Evolutionary conservation across 257 asterid genomes (phyloP), one percentile per base, ranked within the genome.

Genomic region (Scutellaria galericulata): DNA sequence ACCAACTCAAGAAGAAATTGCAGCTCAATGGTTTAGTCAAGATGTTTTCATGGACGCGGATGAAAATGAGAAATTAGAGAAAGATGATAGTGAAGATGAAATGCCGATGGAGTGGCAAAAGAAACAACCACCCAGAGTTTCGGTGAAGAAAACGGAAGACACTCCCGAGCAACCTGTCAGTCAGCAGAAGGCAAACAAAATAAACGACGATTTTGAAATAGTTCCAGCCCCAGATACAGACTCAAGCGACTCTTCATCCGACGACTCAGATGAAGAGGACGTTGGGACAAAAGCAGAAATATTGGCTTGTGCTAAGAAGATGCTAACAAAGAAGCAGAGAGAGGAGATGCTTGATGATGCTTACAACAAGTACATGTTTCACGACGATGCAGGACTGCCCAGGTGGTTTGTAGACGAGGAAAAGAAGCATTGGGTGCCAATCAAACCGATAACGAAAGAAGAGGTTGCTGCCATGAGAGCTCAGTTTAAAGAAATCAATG

Each of bases 391-490:
- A 22, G 98, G 96, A 3, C 63, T 95, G 65, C 99, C 99, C 3
- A 86, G 82, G 72, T 95, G 98, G 99, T 95, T 95, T 68, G 10
- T 62, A 56, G 98, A 95, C 9, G 99, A 92, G 64, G 98, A 90
- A 64, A 82, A 76, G 83, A 83, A 31, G 76, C 97, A 95, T 72
- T 53, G 64, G 47, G 90, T 81, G 71, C 98, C 96, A 12, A 82
- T 84, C 1, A 90, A 90, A 78, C 99, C 98, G 0, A 79, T 92
- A 64, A 92, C 98, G 0, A 92, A 86, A 68, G 99, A 92, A 78
- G 98, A 95, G 77, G 44, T 89, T 27, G 84, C 80, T 64, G 97
- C 96, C 50, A 87, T 92, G 96, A 83, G 66, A 72, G 95, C 95
- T 20, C 97, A 92, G 15, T 92, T 95, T 48, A 90, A 81, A 77